Evolutionary conservation across 2,329 filamentous ascomycete species (phyloP), one percentile per base, ranked within the genome.

Genomic region (Nannizziopsis arthrosporioides): DNA sequence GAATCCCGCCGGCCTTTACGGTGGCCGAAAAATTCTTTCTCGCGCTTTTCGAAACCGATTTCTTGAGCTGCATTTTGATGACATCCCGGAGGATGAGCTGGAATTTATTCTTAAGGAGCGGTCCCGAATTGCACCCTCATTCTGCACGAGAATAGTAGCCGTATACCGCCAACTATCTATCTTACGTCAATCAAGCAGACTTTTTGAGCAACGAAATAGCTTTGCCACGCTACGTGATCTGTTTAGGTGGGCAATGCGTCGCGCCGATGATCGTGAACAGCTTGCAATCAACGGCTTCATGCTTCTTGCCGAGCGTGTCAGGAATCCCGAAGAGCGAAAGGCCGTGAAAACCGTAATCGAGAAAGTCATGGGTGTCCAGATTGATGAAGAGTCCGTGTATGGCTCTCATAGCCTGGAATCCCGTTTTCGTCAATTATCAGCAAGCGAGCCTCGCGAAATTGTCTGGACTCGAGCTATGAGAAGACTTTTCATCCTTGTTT

Each of bases 401-500:
- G 77, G 80, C 44, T 65, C 73, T n/a, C 65, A 69, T 0, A 66
- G 69, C 22, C 74, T 79, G 5, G 72, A 78, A 1, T 76, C 79
- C 54, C 72, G 82, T 49, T 69, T 70, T 49, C 66, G 70, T 11
- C 67, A 75, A 12, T 55, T 60, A 12, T 40, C 38, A 32, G 53
- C 55, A 8, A 55, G 57, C 38, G 53, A 63, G n/a, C 59, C 62
- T 11, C 53, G 57, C 30, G 59, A 59, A 30, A 81, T 98, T 41
- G 86, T 98, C 1, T 98, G 92, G 92, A 99, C 92, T 0, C 80
- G 81, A 54, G 88, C 90, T 0, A 98, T 98, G 90, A 81, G 87
- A 12, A 78, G 92, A 44, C 73, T 98, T 0, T 96, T 90, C 60
- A 80, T 93, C 5, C 73, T 99, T 10, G 87, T 98, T n/a, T 80